These are phyloP conservation scores for Chalciporus sphaerocephalus DNA, from an alignment of 768 basidiomycete genomes.

Conservation along the genomic window DNA sequence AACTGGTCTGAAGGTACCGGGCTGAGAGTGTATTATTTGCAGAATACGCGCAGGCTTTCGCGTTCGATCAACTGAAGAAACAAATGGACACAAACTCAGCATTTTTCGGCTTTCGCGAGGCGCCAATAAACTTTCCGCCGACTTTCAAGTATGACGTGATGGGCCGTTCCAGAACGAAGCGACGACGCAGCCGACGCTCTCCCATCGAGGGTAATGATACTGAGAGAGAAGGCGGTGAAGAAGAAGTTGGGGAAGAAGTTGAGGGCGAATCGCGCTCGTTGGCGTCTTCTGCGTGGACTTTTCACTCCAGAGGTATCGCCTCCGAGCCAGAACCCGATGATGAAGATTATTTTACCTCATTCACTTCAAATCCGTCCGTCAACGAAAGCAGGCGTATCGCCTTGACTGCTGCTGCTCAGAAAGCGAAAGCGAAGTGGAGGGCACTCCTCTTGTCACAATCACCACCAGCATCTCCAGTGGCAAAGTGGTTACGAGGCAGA, in stretches of 20 bases:
- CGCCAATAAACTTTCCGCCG: conserved; percentile 77
- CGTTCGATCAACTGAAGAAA: conserved; percentile 82
- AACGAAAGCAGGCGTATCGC: conserved; percentile 37
- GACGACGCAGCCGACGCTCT: conserved; percentile 34
- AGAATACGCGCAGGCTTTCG: conserved; percentile 84
- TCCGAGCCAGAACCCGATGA: conserved; percentile 39
- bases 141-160: conserved; percentile 92
- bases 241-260: conserved; percentile 38
- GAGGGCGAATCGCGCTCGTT: conserved; percentile 49
- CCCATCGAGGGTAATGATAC: conserved; percentile 39
- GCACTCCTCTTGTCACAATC: conserved; percentile 40
- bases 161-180: conserved; percentile 46
- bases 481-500: conserved; percentile 31
- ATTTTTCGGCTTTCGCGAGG: conserved; percentile 80
- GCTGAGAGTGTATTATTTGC: conserved; percentile 8
- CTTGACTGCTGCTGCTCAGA: conserved; percentile 42
- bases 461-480: conserved; percentile 23
- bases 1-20: neutral
- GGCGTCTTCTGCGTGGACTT: conserved; percentile 49
- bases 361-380: conserved; percentile 21
- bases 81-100: conserved; percentile 67
- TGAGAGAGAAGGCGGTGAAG: conserved; percentile 35
- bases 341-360: conserved; percentile 37
- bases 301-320: conserved; percentile 33
- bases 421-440: conserved; percentile 55